Base-by-base conservation (phyloP, 768 basidiomycete species). In the Trametes meyenii region DNA sequence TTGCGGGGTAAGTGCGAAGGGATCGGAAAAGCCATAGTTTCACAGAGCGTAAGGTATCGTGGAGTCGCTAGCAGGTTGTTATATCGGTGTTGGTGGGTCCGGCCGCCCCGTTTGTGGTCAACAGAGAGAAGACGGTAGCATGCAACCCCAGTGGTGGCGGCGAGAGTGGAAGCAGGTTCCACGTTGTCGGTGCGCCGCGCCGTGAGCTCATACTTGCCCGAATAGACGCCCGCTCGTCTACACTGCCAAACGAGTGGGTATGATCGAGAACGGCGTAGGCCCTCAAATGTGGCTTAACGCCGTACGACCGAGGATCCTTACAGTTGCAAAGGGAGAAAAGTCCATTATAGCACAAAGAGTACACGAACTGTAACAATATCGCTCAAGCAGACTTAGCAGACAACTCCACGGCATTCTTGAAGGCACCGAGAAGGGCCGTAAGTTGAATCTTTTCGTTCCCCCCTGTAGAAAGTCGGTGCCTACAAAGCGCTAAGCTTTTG, bases 391-490 rank as follows among this genome's bases (percentile, higher is more conserved):
- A 70, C 65, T 82, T 86, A 17, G 83, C 76, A 26, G 87, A 82
- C 49, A 93, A 70, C 70, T 96, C 93, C 7, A 97, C 91, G 0
- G 92, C 86, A 63, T 92, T 89, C 74, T 99, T 99, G 80, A 98
- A 96, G 5, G 90, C 90, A 3, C 91, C 95, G 4, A 98, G 77
- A 62, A 99, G 75, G 0, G 94, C 94, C 7, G 94, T 94, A 53
- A 98, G 72, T 71, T 98, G 97, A 55, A 99, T 86, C 70, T 94
- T 98, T 74, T 99, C 97, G 65, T 78, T 96, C 1, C 90, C 95
- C 0, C 97, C 97, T 0, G 95, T 88, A 1, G 95, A 94, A 8
- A 98, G 75, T 46, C 96, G 86, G 73, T 98, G 88, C 73, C 96
- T 98, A 45, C 48, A 45, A 26, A 10, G 2, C 0, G 19, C n/a